Base-by-base conservation (phyloP, 1,284 basidiomycete genomes). In the Trichosporon coremiiforme region DNA sequence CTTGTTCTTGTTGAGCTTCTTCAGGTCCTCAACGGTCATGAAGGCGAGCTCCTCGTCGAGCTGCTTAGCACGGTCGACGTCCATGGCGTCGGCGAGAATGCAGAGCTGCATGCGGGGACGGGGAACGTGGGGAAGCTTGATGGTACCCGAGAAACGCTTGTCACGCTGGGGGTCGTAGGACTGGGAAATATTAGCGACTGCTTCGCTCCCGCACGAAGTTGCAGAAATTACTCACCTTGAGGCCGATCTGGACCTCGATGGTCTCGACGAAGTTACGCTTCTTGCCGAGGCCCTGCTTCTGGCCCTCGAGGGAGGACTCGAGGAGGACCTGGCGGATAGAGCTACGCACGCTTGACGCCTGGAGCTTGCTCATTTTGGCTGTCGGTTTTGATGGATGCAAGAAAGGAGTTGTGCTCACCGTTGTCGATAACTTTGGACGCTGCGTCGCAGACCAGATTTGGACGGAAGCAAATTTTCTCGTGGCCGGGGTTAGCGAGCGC, bases 21-120 rank as follows among this genome's bases (percentile, higher is more conserved):
- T 99, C 87, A 99, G 89, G 86, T 99, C 96, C 82, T 99, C 96
- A 79, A 98, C 97, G 77, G 94, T 96, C 95, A 98, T 98, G 87
- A 95, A 82, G 70, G 80, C 79, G 66, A 82, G 78, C 77, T 82
- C 80, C 76, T 82, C 81, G 71, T 82, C 81, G 74, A 82, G 81
- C 78, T 82, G 81, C 80, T 82, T 82, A 22, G 81, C 81, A 74
- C 80, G 93, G 87, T 99, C 96, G 84, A 99, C 97, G 86, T 99
- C 97, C 83, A 92, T 91, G 65, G 95, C 96, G 86, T 99, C 96
- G 75, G 95, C 96, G 78, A 99, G 92, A 89, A 99, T 98, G 89
- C 96, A 98, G 84, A 99, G 91, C 80, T 92, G 93, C 96, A 99
- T 98, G 87, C 96, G 92, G 71, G 96, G 96, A 78, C 96, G 94